Conservation (phyloP, 2,329 filamentous ascomycete species). For the Botrytis cinerea region DNA sequence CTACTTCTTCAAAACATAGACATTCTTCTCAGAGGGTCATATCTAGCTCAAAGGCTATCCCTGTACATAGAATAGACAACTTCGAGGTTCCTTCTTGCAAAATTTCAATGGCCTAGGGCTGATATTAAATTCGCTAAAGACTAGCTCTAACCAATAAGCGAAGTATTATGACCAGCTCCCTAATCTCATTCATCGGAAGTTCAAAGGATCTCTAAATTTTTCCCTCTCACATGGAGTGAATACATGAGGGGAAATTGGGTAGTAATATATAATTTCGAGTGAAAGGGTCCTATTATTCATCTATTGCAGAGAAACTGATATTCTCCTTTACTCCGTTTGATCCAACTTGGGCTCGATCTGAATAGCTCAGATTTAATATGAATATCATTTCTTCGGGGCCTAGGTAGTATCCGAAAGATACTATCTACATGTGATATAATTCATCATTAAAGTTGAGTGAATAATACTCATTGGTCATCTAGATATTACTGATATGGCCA, state of each 20-base stretch:
- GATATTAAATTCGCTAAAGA: background rate
- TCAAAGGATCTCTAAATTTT: background rate
- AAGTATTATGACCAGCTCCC: background rate
- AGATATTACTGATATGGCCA: background rate
- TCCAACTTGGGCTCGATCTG: background rate
- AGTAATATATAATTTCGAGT: background rate
- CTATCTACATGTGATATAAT: background rate
- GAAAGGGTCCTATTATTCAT: background rate
- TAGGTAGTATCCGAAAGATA: background rate
- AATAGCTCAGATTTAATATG: background rate
- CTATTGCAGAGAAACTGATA: background rate
- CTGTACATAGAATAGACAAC: background rate
- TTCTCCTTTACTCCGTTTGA: background rate
- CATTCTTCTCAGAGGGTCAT: background rate
- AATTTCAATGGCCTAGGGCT: background rate
- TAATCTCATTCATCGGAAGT: background rate
- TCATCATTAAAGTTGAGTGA: background rate
- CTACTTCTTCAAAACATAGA: background rate
- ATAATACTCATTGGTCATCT: background rate
- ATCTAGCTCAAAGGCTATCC: background rate
- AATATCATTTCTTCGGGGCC: background rate
- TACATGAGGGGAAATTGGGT: rapidly evolving
- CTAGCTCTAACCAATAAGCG: background rate
- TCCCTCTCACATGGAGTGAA: background rate
- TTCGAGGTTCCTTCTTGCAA: background rate